Evolutionary conservation across 208 protist genomes (phyloP), one percentile per base, ranked within the genome.

Genomic region (Acanthamoeba sp.): DNA sequence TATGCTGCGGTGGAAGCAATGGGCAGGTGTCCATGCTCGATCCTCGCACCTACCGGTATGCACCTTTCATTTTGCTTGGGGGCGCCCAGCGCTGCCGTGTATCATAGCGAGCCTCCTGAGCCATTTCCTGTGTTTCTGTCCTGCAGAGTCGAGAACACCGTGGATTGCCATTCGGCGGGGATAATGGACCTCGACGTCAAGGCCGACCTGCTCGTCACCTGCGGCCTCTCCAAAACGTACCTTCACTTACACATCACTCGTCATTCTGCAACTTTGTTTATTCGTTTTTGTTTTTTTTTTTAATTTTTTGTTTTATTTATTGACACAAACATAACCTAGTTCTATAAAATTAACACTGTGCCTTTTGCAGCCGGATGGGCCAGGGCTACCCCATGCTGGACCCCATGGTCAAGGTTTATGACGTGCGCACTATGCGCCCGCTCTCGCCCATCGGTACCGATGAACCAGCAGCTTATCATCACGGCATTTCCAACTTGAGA

Each of bases 351-450:
- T n/a, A n/a, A n/a, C n/a, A n/a, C n/a, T n/a, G n/a, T n/a, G n/a
- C n/a, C n/a, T n/a, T n/a, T n/a, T n/a, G n/a, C 34, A 45, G 55
- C 2, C 29, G 84, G 6, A 71, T 71, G 55, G 84, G 84, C 36
- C 84, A 91, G 38, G 24, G 18, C 84, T 91, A 91, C 12, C 84
- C 84, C 22, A 91, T 71, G 22, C 32, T 71, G 1, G 84, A 91
- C 40, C 84, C 84, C 29, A 71, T 91, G 84, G 84, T 97, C 2
- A 96, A 94, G 40, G 94, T 96, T 4, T 96, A 94, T 29, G 96
- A 97, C 64, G 36, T 96, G 27, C 93, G 95, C 7, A 88, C 50
- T 0, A 78, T 96, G 40, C 45, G 95, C 0, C 36, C 89, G 62
- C 73, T 90, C 42, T 1, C 64, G 29, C 73, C 82, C 55, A 48